Percentiles rank a stretch among this genome's conserved stretches.
phyloP scores from a whole-genome alignment of 208 protist genomes.

The Trypanosoma boissoni region DNA sequence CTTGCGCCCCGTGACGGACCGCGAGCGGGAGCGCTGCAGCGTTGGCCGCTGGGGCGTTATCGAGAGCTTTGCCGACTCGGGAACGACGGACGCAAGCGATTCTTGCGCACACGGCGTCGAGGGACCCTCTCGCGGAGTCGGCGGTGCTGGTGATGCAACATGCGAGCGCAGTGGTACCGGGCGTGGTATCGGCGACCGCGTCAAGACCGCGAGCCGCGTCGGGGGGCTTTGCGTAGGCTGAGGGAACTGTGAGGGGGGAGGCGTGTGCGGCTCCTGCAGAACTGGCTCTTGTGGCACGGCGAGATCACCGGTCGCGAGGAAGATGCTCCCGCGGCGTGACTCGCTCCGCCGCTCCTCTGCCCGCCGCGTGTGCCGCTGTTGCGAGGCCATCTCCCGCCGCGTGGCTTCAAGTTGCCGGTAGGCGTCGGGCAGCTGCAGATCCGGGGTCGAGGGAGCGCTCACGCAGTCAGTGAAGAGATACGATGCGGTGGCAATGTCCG shows the following conservation, averaged over 20 bases:
- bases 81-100: not conserved
- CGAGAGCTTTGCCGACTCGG: no score
- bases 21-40: slow-evolving; percentile 5
- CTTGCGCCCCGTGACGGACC: not conserved
- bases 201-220: no score
- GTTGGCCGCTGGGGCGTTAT: no score
- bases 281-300: slow-evolving; percentile 5
- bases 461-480: slow-evolving; percentile 53
- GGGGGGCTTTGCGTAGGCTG: no score
- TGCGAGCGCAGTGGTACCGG: slow-evolving; percentile 67
- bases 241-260: slow-evolving; percentile 5
- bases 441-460: slow-evolving; percentile 39
- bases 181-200: slow-evolving; percentile 55
- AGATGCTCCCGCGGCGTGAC: slow-evolving; percentile 16
- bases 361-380: not conserved
- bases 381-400: slow-evolving; percentile 14
- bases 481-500: not conserved
- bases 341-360: not conserved
- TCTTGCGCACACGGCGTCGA: slow-evolving; percentile 6
- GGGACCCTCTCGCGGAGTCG: slow-evolving; percentile 10
- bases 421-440: slow-evolving; percentile 10
- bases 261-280: slow-evolving; percentile 27
- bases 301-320: slow-evolving; percentile 21
- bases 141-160: slow-evolving; percentile 16
- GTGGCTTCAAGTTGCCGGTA: slow-evolving; percentile 19